Base-by-base conservation (phyloP, 345 rosid genomes). In the Populus davidiana region DNA sequence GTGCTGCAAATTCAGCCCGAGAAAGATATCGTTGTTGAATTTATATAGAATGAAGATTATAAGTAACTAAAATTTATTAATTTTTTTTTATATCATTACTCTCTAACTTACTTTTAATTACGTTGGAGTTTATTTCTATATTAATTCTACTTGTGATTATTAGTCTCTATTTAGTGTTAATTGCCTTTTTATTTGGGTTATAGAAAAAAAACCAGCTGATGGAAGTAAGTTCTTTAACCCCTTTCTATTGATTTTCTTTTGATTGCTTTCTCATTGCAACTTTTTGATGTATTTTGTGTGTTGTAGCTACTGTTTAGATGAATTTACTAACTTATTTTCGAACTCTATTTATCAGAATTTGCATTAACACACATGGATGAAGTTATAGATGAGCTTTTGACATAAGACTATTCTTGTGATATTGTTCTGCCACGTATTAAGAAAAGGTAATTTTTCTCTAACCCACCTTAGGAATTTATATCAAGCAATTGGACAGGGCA, bases 1-100 rank as follows among this genome's bases (percentile, higher is more conserved):
- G 93, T 93, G 98, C 91, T 93, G 35, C 98, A 95, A 77, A 93
- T 95, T 78, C 99, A 93, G 82, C 99, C 97, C 27, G 97, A 93
- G 82, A 95, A 95, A 63, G 97, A 91, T 35, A 91, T 95, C 52
- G 97, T 93, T 21, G 98, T 95, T 20, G 98, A 94, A 75, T 93
- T 94, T 85, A 94, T 94, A 1, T 90, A 90, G 61, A 93, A 95
- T 74, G 98, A 93, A 78, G 99, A 95, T 77, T 91, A 90, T 92
- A 95, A 95, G 98, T 94, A 86, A 25, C 73, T 75, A 6, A 1
- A 59, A 0, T 35, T 36, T 1, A 1, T 44, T 13, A 50, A 0
- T 10, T 35, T 8, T 52, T n/a, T 6, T 18, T 9, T 65, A 33
- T 13, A 47, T 47, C 18, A 12, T 14, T 47, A 47, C 4, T 47